A percentile compares a stretch with the other conserved stretches of the same genome.
phyloP scores from a whole-genome alignment of 495 filamentous ascomycete genomes.

The Talaromyces thailandensis region DNA sequence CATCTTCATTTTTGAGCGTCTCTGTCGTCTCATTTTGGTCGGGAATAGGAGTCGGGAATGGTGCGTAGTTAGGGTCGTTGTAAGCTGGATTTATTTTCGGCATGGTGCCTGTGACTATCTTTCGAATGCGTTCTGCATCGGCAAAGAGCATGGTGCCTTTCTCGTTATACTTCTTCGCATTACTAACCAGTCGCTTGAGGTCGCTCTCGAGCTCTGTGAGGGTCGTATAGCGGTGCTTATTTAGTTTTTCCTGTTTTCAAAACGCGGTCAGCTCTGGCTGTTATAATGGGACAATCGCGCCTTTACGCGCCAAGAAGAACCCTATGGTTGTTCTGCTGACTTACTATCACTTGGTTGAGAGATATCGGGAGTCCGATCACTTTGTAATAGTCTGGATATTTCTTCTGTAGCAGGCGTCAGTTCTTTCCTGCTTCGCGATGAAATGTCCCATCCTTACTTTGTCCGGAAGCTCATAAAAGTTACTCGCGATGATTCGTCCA shows the following conservation, averaged over 20 bases:
- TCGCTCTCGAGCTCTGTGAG: slow-evolving; percentile 60
- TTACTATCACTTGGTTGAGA: slow-evolving; percentile 58
- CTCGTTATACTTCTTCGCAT: slow-evolving; percentile 65
- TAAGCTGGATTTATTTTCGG: slow-evolving; percentile 67
- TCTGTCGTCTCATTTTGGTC: slow-evolving; percentile 10
- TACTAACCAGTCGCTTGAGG: slow-evolving; percentile 67
- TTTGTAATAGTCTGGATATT: slow-evolving; percentile 65
- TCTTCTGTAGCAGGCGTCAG: slow-evolving; percentile 20
- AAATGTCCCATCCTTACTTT: slow-evolving; percentile 18
- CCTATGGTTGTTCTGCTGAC: slow-evolving; percentile 4
- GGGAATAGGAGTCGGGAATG: slow-evolving; percentile 55
- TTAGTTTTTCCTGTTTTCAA: slow-evolving; percentile 44
- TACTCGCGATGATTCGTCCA: slow-evolving; percentile 52
- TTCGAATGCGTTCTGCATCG: slow-evolving; percentile 68
- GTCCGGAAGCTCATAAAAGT: slow-evolving; percentile 62
- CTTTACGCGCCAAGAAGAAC: not conserved
- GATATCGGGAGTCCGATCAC: slow-evolving; percentile 66
- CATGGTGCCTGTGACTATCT: slow-evolving; percentile 68
- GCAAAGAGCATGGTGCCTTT: slow-evolving; percentile 55
- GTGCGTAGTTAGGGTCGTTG: slow-evolving; percentile 47
- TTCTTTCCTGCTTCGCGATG: not conserved
- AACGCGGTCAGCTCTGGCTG: not conserved
- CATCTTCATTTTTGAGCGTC: slow-evolving; percentile 5
- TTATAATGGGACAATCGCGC: not conserved
- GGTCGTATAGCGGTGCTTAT: slow-evolving; percentile 49